Base-by-base conservation (phyloP, 2,329 filamentous ascomycete genomes). In the Colletotrichum aenigma region DNA sequence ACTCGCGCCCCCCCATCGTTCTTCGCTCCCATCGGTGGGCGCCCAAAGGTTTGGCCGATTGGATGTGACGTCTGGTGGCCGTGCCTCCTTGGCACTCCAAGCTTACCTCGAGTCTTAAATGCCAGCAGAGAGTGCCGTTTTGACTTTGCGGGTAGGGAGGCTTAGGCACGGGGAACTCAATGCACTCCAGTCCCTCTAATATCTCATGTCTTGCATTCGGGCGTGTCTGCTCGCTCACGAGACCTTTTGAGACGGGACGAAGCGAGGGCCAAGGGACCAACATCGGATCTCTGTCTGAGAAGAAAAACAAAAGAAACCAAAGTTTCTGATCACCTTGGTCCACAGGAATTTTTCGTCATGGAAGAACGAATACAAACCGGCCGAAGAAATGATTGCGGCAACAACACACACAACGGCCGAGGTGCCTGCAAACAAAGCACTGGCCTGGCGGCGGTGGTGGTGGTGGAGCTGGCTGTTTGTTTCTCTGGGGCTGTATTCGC, bases 201-300 rank as follows among this genome's bases (percentile, higher is more conserved):
- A 24, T 71, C 52, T 32, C 56, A 64, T 56, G 70, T 68, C 62
- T 68, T 68, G 26, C 64, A 52, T 64, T 68, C 10, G 36, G 21
- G 62, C 58, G 24, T 68, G 48, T 62, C 38, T 71, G 38, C 69
- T 24, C 32, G 26, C 71, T 43, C 58, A 60, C 43, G 48, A 75
- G 70, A 68, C 64, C 56, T 64, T 61, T 34, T 64, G 34, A 73
- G 70, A 73, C 70, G 69, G 56, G 64, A 68, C 56, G 64, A 73
- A 75, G 73, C 56, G 70, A 73, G 70, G 64, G 56, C 70, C 56
- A 67, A 43, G 38, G 56, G 56, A 32, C 36, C 55, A 60, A 62
- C 28, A 32, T 72, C 34, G 32, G 30, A 34, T 64, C 67, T 70
- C 21, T 70, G 56, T 60, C 36, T 70, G 56, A 55, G 32, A 38